Conservation (phyloP, 805 yeast genomes). For the Saccharomycopsis fodiens region DNA sequence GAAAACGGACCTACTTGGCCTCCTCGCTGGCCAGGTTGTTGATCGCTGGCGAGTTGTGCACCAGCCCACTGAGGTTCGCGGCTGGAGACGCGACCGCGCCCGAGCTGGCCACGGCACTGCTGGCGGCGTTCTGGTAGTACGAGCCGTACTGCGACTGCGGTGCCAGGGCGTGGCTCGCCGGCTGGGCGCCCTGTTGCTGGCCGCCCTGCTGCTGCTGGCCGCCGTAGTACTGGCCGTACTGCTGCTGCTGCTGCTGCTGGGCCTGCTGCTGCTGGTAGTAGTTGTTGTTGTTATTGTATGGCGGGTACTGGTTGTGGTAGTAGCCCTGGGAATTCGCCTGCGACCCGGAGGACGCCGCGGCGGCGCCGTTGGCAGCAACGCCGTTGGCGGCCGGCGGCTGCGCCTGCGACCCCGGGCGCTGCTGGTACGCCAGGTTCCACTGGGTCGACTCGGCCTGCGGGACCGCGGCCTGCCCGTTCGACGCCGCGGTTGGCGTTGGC, state of each 20-base stretch:
- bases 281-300: conserved; percentile 5
- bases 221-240: not conserved
- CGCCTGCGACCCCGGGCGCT: not conserved
- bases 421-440: conserved; percentile 3
- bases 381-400: conserved; percentile 1
- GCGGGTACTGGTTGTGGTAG: conserved; percentile 5
- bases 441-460: conserved; percentile 2
- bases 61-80: not conserved
- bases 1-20: no score
- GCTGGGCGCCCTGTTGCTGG: not conserved
- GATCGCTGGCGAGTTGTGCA: not conserved
- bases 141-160: not conserved
- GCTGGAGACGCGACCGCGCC: not conserved
- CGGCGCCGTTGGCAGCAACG: not conserved
- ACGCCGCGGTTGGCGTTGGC: not conserved
- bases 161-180: not conserved
- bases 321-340: not conserved
- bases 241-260: conserved; percentile 5
- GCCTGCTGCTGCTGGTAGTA: not conserved
- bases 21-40: not conserved
- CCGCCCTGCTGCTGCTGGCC: not conserved
- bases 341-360: not conserved
- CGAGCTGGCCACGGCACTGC: not conserved
- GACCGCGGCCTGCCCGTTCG: conserved; percentile 1
- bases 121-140: not conserved